Evolutionary conservation across 257 asterid species (phyloP).

Genomic region (Lycium ferocissimum): DNA sequence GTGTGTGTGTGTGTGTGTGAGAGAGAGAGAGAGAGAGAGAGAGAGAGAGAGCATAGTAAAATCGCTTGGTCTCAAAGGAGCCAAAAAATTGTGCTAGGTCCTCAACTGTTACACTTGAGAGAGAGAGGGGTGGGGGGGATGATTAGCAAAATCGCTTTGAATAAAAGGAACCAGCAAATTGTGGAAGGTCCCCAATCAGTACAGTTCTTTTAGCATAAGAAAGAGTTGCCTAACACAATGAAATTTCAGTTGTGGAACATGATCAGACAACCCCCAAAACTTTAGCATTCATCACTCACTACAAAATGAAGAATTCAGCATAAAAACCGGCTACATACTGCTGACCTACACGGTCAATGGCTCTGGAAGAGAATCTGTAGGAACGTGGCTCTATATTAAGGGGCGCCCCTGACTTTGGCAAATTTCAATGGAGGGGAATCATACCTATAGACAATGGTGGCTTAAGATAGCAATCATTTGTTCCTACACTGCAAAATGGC

Average conservation of each 20-base stretch:
- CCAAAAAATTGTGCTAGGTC: background rate
- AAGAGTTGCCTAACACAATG: background rate
- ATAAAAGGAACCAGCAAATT: background rate
- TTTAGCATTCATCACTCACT: background rate
- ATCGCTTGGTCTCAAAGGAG: background rate
- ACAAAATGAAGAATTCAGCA: background rate
- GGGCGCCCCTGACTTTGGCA: background rate
- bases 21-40: background rate
- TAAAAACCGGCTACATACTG: background rate
- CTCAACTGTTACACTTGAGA: background rate
- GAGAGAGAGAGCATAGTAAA: background rate
- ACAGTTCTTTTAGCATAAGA: slow-evolving; percentile 6
- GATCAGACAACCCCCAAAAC: slow-evolving; percentile 19
- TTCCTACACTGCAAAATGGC: background rate
- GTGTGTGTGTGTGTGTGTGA: too few species aligned
- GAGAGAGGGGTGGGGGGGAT: background rate
- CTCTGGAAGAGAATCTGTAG: background rate
- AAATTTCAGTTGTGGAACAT: background rate
- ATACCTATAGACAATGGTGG: background rate
- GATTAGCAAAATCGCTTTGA: background rate
- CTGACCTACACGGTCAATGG: background rate
- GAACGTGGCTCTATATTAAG: background rate
- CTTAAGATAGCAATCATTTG: slow-evolving; percentile 3
- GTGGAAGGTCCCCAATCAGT: background rate
- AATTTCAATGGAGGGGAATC: slow-evolving; percentile 6